Base-by-base conservation (phyloP, 495 filamentous ascomycete species). In the Astrothelium macrocarpum region DNA sequence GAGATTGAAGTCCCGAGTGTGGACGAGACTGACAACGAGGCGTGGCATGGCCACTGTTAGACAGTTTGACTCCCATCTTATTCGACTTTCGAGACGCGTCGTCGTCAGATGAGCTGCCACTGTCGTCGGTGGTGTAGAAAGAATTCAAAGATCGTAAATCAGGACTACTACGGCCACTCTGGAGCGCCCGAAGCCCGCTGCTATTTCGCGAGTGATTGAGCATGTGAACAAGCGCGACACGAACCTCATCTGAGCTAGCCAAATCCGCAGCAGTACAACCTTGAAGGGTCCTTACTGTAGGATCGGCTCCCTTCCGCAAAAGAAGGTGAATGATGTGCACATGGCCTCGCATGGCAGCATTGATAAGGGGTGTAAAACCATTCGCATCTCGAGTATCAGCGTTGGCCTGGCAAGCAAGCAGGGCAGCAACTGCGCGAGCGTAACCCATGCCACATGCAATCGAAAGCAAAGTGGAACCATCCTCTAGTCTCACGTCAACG, bases 391-490 rank as follows among this genome's bases (percentile, higher is more conserved):
- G 81, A 25, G 84, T 73, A 67, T 93, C 85, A 0, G 87, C 84
- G 65, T 85, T 87, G 9, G 89, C 90, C n/a, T 90, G 89, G 66
- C 89, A 84, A 16, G 87, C 87, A 18, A 96, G 74, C 20, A 96
- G 83, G 25, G 84, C 89, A n/a, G 89, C 88, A 60, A 87, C 87
- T 66, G 95, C 86, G 18, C 89, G 84, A 56, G 83, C 82, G 64
- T 90, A 80, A 18, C 90, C 90, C 60, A 92, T 73, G 26, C 87
- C 87, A 62, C 85, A 89, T 2, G 89, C 90, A 61, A 91, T 78
- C 73, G 95, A 90, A 66, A 96, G 79, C 78, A 95, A 87, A 25
- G 86, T 89, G 66, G 94, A 89, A 1, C 90, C 90, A 9, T 82
- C 86, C 2, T 80, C 69, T 61, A 81, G 80, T 63, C 79, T 78